Conservation (phyloP, 371 early-diverging fungal genomes). For the Rhizopus sp. region DNA sequence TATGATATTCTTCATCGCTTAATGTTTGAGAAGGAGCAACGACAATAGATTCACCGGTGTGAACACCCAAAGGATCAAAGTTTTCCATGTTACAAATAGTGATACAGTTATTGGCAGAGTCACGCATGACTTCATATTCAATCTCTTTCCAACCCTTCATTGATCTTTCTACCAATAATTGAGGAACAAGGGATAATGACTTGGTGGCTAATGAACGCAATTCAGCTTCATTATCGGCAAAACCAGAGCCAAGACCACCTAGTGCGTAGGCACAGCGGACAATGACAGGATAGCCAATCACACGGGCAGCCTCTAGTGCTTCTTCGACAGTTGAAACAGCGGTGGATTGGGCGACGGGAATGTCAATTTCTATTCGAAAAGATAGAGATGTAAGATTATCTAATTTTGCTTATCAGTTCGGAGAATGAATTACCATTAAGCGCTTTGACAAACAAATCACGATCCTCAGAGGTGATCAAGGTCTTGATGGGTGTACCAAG, state of each 20-base stretch:
- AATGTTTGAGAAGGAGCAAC: conserved; percentile 95
- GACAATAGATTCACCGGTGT: conserved; percentile 96
- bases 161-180: conserved; percentile 86
- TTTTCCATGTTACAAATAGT: conserved; percentile 99
- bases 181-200: conserved; percentile 85
- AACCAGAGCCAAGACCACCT: conserved; percentile 95
- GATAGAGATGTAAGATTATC: conserved; percentile 23
- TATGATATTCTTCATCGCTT: conserved; percentile 93
- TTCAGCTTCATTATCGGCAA: conserved; percentile 84
- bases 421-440: conserved; percentile 59
- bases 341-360: conserved; percentile 84
- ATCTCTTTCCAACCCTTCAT: conserved; percentile 99
- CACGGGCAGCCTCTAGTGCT: conserved; percentile 77
- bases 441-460: conserved; percentile 91
- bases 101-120: conserved; percentile 90
- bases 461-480: conserved; percentile 87
- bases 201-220: conserved; percentile 74
- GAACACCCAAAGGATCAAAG: conserved; percentile 96
- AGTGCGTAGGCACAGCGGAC: conserved; percentile 91
- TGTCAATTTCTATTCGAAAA: conserved; percentile 66
- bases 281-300: conserved; percentile 92
- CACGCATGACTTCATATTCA: conserved; percentile 96
- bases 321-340: conserved; percentile 82
- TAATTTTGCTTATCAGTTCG: conserved; percentile 4
- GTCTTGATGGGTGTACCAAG: conserved; percentile 93